A percentile compares a stretch with the other conserved stretches of the same genome.
Conservation (phyloP, 176 grass and related monocot genomes). For the Avena insularis region DNA sequence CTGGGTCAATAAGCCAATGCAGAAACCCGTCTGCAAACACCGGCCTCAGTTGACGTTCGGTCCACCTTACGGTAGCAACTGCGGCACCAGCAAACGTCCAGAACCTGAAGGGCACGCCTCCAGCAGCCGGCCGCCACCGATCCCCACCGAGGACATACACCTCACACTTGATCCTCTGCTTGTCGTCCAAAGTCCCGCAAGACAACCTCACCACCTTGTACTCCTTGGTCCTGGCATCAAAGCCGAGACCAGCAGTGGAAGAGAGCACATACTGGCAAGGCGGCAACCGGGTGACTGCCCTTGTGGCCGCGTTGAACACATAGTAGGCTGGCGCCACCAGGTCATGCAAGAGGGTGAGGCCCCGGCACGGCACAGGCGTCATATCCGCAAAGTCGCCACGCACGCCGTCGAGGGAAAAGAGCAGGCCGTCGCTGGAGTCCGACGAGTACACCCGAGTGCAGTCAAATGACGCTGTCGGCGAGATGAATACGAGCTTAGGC, state of each 20-base stretch:
- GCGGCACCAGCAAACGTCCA: background rate
- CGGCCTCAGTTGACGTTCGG: background rate
- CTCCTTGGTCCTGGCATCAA: background rate
- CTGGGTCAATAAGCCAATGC: slow-evolving; percentile 11
- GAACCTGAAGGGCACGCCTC: slow-evolving; percentile 38
- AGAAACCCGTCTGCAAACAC: slow-evolving; percentile 23
- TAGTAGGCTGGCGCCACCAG: slow-evolving; percentile 26
- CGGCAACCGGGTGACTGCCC: background rate
- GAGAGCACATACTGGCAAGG: background rate
- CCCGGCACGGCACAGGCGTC: background rate
- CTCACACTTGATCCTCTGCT: background rate
- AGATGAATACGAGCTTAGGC: slow-evolving; percentile 15
- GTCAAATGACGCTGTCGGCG: background rate
- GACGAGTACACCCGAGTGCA: background rate
- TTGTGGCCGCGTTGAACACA: slow-evolving; percentile 18
- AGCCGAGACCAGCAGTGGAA: background rate
- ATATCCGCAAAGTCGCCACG: background rate
- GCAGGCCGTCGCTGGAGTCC: background rate
- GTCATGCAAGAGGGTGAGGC: slow-evolving; percentile 37
- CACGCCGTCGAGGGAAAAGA: background rate
- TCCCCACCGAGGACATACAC: background rate
- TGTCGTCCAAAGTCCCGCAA: background rate
- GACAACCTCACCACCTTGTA: slow-evolving; percentile 21
- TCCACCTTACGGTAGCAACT: background rate
- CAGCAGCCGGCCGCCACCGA: slow-evolving; percentile 7